These are phyloP conservation scores for Obelidium mucronatum DNA, from an alignment of 192 early-diverging fungal genomes.

Conservation along the genomic window DNA sequence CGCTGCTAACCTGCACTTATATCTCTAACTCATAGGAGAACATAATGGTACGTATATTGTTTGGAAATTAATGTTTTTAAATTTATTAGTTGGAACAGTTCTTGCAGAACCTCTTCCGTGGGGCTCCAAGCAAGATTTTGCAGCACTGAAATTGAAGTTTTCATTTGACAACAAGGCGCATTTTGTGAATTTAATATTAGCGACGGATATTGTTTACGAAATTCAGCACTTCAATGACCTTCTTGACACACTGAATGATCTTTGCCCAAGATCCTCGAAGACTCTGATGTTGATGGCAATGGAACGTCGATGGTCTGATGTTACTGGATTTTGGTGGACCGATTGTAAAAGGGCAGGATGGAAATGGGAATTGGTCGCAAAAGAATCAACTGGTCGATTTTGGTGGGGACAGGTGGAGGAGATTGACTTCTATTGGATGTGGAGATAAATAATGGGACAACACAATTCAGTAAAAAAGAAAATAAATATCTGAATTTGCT, in stretches of 20 bases:
- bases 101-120: not conserved
- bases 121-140: not conserved
- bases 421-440: too few species aligned
- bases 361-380: too few species aligned
- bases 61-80: not conserved
- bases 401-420: too few species aligned
- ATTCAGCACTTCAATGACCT: constrained; percentile 20
- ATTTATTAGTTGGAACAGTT: not conserved
- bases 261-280: not conserved
- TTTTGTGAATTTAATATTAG: constrained; percentile 20
- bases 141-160: constrained; percentile 10
- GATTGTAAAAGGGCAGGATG: constrained; percentile 11
- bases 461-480: too few species aligned
- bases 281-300: constrained; percentile 19
- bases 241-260: not conserved
- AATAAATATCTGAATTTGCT: too few species aligned
- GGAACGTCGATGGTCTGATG: constrained; percentile 21
- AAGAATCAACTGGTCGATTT: too few species aligned
- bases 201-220: constrained; percentile 29
- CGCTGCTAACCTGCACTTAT: too few species aligned
- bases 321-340: constrained; percentile 23
- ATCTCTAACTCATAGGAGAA: too few species aligned
- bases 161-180: not conserved
- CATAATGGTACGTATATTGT: too few species aligned
- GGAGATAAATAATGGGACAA: too few species aligned